These are phyloP conservation scores for Backusella morwellensis DNA, from an alignment of 192 early-diverging fungal genomes.

Conservation along the genomic window DNA sequence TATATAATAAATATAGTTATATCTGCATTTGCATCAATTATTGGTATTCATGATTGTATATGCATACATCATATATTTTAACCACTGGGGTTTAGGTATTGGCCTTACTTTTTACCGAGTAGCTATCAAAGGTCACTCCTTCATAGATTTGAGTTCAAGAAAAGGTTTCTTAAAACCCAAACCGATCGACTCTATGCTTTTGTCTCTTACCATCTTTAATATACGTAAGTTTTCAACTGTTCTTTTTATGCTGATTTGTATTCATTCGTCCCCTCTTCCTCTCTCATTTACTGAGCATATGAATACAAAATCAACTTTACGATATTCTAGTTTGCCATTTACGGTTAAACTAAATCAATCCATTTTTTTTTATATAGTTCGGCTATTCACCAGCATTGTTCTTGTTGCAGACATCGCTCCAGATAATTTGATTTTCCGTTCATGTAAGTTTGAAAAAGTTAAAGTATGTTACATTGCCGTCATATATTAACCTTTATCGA, in stretches of 20 bases:
- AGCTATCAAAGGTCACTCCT: not conserved
- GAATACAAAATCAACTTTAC: too few relatives aligned
- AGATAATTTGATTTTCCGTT: conserved; percentile 17
- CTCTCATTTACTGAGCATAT: too few relatives aligned
- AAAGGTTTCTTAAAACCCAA: not conserved
- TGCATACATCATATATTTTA: too few relatives aligned
- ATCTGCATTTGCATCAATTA: conserved; percentile 11
- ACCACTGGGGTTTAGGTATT: not conserved
- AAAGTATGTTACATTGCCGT: too few relatives aligned
- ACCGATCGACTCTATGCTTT: not conserved
- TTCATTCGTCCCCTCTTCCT: not conserved
- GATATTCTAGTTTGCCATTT: not conserved
- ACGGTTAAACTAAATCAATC: not conserved
- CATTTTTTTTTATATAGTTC: not conserved
- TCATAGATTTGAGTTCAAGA: not conserved
- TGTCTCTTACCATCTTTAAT: not conserved
- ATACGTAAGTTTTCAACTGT: conserved; percentile 12
- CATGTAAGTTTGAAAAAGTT: conserved; percentile 3
- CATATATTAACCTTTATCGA: too few relatives aligned
- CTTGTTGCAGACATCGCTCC: conserved; percentile 25
- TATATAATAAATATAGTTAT: conserved; percentile 15
- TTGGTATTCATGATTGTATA: conserved; percentile 8
- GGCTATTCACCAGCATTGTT: conserved; percentile 17
- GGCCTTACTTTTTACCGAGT: conserved; percentile 8
- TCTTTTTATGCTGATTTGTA: not conserved